phyloP scores from a whole-genome alignment of 2,329 filamentous ascomycete genomes.

The Fulvia fulva region DNA sequence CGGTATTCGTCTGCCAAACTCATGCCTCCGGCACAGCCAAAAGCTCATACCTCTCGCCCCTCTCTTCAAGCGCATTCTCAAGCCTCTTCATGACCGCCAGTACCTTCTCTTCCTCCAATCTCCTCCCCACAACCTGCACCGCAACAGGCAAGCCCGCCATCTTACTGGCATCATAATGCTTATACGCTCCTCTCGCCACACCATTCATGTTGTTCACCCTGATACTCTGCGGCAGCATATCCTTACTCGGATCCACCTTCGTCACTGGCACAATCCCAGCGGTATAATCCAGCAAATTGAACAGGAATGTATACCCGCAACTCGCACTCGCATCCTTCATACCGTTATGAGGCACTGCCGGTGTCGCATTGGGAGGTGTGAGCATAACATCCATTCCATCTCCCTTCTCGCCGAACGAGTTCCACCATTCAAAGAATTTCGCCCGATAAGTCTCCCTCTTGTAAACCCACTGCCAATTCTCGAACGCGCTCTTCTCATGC shows the following conservation, averaged over 20 bases:
- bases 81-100: slow-evolving; percentile 74
- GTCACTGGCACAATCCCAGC: slow-evolving; percentile 80
- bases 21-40: slow-evolving; percentile 1
- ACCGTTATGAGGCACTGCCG: slow-evolving; percentile 78
- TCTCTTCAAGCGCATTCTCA: slow-evolving; percentile 65
- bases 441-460: slow-evolving; percentile 73
- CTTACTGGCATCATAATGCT: slow-evolving; percentile 72
- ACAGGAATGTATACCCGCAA: slow-evolving; percentile 91
- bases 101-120: slow-evolving; percentile 85
- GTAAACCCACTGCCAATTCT: slow-evolving; percentile 78
- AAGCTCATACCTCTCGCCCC: slow-evolving; percentile 49
- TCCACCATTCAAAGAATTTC: slow-evolving; percentile 83
- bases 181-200: slow-evolving; percentile 77
- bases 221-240: slow-evolving; percentile 61
- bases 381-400: slow-evolving; percentile 68
- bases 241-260: slow-evolving; percentile 68
- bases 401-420: slow-evolving; percentile 48
- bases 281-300: slow-evolving; percentile 86
- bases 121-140: slow-evolving; percentile 75
- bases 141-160: slow-evolving; percentile 89
- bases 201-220: slow-evolving; percentile 66
- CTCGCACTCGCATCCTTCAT: slow-evolving; percentile 83
- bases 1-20: background rate
- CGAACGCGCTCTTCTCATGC: slow-evolving; percentile 66
- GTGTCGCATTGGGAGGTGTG: slow-evolving; percentile 83